Evolutionary conservation across 257 asterid species (phyloP).

Genomic region (Agastache rugosa): DNA sequence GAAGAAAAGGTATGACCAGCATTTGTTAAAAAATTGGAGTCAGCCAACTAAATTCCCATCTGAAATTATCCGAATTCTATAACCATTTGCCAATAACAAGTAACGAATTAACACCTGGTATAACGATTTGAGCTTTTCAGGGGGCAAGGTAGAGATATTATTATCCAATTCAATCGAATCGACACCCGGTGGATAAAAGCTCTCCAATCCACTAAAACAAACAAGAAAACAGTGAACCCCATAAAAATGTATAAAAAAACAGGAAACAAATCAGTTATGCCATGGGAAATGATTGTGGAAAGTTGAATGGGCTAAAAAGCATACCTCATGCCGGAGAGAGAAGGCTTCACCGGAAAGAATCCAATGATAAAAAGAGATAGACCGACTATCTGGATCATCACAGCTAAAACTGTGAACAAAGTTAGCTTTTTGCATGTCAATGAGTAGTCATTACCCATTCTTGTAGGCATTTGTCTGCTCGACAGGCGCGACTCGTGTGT

Average conservation of each 20-base stretch:
- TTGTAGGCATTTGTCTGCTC: conserved; percentile 19
- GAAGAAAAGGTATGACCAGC: background rate
- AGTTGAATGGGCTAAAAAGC: background rate
- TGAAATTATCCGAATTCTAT: conserved; percentile 3
- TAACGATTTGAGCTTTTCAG: conserved; percentile 61
- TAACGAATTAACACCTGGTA: conserved; percentile 56
- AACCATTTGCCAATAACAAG: conserved; percentile 8
- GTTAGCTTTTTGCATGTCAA: conserved; percentile 66
- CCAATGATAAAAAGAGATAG: conserved; percentile 70
- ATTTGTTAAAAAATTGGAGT: background rate
- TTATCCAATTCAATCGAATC: conserved; percentile 45
- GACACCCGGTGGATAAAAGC: conserved; percentile 65
- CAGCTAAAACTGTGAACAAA: conserved; percentile 55
- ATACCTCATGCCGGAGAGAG: conserved; percentile 82
- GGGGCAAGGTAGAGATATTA: conserved; percentile 52
- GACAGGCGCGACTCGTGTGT: background rate
- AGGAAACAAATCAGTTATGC: background rate
- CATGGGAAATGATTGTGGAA: background rate
- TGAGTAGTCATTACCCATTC: conserved; percentile 33
- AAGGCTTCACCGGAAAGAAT: conserved; percentile 83
- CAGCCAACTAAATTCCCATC: background rate
- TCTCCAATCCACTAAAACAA: conserved; percentile 72
- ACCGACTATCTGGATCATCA: conserved; percentile 69
- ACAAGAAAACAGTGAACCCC: conserved; percentile 9
- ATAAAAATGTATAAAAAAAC: background rate